These are phyloP conservation scores for Phycomyces blakesleeanus DNA, from an alignment of 192 early-diverging fungal species.

Conservation along the genomic window DNA sequence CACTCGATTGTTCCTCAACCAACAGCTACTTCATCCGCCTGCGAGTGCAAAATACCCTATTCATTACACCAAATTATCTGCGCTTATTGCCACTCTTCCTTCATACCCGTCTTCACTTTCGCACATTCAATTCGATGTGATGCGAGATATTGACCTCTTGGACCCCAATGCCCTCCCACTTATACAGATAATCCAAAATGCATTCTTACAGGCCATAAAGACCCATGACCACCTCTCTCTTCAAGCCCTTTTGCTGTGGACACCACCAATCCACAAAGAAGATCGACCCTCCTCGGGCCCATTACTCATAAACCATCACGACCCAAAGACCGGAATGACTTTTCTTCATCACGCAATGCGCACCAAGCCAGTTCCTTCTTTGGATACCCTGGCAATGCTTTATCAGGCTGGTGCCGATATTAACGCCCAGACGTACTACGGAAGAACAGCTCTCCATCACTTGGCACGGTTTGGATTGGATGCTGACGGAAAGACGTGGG, in stretches of 20 bases:
- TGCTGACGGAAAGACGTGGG: slow-evolving; percentile 30
- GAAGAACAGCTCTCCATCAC: slow-evolving; percentile 50
- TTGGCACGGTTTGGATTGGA: slow-evolving; percentile 44
- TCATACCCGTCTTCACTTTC: slow-evolving; percentile 27
- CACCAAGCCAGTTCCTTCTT: slow-evolving; percentile 48
- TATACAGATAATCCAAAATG: slow-evolving; percentile 40
- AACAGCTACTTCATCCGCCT: slow-evolving; percentile 19
- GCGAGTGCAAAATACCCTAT: slow-evolving; percentile 38
- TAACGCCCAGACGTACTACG: slow-evolving; percentile 51
- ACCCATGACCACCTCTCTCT: slow-evolving; percentile 52
- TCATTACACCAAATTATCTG: slow-evolving; percentile 45
- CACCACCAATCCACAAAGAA: slow-evolving; percentile 28
- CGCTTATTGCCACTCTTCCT: slow-evolving; percentile 39
- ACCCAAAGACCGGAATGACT: slow-evolving; percentile 56
- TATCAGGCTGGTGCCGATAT: slow-evolving; percentile 52
- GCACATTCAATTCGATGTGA: slow-evolving; percentile 30
- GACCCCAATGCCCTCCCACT: slow-evolving; percentile 24
- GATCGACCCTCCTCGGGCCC: slow-evolving; percentile 5
- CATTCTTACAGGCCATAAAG: slow-evolving; percentile 55
- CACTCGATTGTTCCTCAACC: too few species aligned
- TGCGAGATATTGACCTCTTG: slow-evolving; percentile 20
- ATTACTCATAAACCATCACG: slow-evolving; percentile 42
- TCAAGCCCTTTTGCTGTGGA: slow-evolving; percentile 42
- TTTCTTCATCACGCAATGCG: slow-evolving; percentile 58
- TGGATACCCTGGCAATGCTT: slow-evolving; percentile 48